phyloP scores from a whole-genome alignment of 1,284 basidiomycete species.

The Pseudozyma flocculosa region DNA sequence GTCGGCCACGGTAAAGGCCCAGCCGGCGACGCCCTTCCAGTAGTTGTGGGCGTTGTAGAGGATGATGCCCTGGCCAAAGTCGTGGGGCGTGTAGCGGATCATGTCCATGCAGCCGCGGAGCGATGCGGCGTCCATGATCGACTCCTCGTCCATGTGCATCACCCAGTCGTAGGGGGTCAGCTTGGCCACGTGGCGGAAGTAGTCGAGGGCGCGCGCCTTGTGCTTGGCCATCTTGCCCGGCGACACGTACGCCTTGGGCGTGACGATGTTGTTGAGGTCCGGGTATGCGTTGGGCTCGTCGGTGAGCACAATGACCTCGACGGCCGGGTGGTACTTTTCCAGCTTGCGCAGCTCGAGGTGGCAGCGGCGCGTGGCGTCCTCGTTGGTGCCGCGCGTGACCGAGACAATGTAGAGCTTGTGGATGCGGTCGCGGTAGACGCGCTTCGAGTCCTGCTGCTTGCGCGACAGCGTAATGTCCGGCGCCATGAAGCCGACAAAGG shows the following conservation, averaged over 20 bases:
- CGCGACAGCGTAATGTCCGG: slow-evolving; percentile 58
- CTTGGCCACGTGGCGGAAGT: slow-evolving; percentile 59
- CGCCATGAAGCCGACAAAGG: slow-evolving; percentile 54
- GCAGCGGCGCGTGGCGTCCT: slow-evolving; percentile 58
- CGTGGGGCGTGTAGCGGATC: slow-evolving; percentile 59
- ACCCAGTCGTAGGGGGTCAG: slow-evolving; percentile 60
- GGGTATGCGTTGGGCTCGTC: slow-evolving; percentile 60
- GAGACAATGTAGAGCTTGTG: slow-evolving; percentile 60
- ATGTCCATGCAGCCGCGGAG: slow-evolving; percentile 60
- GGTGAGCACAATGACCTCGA: slow-evolving; percentile 59
- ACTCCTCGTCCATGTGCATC: slow-evolving; percentile 60
- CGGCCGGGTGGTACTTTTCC: slow-evolving; percentile 60
- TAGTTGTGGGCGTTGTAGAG: slow-evolving; percentile 60
- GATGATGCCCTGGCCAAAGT: slow-evolving; percentile 61
- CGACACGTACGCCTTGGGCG: slow-evolving; percentile 60
- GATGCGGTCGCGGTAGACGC: slow-evolving; percentile 59
- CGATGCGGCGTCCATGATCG: slow-evolving; percentile 59
- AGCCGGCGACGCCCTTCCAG: slow-evolving; percentile 55
- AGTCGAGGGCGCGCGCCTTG: slow-evolving; percentile 60
- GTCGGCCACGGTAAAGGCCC: slow-evolving; percentile 61
- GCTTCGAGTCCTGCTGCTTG: slow-evolving; percentile 56
- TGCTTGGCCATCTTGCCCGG: slow-evolving; percentile 60
- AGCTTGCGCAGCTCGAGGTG: slow-evolving; percentile 59
- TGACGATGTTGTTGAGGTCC: slow-evolving; percentile 60
- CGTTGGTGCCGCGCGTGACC: slow-evolving; percentile 60